Evolutionary conservation across 2,329 filamentous ascomycete genomes (phyloP), one percentile per base, ranked within the genome.

Genomic region (Davidsoniella eucalypti): DNA sequence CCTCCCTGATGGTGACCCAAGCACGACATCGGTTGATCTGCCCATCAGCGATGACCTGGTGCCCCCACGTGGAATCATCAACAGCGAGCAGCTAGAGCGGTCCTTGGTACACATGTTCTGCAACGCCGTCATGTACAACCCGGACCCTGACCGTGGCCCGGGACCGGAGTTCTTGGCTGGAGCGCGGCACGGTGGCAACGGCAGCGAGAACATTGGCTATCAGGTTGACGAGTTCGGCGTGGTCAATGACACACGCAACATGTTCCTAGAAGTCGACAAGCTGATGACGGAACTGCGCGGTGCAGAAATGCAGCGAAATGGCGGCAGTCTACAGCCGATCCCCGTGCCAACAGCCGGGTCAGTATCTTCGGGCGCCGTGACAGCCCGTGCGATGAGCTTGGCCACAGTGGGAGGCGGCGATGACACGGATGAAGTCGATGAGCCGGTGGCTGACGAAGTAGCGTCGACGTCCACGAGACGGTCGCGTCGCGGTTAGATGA

Each of bases 101-200:
- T 90, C 96, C 63, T 69, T 96, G 9, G 86, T 93, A 58, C 84
- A 93, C 58, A 95, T 96, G 85, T 94, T 96, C 63, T 87, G 87
- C 57, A 96, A 96, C 60, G 90, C 92, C 16, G 84, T 95, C 64
- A 96, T 98, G 92, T 98, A 94, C 69, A 96, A 96, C 58, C 80
- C 84, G 0, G 86, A 94, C 55, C 80, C 82, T 0, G 71, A 84
- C 56, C 76, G 81, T 23, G 82, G 83, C 0, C 78, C 82, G 8
- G 82, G 82, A 0, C 69, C 72, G 2, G 67, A 71, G 0, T 84
- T 87, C 55, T 63, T 75, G 58, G 65, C 67, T 51, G 59, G 66
- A 39, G 47, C 47, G 14, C 59, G 66, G 40, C 59, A 61, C 58
- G 67, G 64, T 41, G 51, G 54, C 12, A 46, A 47, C 44, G 58